Percentiles rank a stretch among this genome's conserved stretches.
Evolutionary conservation across 129 eudicot genomes (phyloP).

Genomic region (Flaveria ramosissima): DNA sequence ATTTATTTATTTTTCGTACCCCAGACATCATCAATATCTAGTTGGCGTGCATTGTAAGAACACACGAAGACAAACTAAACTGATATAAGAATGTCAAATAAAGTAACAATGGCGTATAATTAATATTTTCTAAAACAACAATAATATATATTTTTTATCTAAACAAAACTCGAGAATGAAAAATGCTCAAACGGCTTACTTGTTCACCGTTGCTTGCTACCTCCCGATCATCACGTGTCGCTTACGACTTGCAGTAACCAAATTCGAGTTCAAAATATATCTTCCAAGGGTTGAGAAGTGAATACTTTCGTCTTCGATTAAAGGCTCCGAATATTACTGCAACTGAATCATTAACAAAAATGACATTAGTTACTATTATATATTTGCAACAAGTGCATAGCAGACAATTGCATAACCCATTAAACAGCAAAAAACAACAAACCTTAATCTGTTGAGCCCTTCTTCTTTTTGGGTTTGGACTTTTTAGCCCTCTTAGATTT

Average conservation of each 20-base stretch:
- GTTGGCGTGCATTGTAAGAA: no score
- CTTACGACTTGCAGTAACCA: not conserved
- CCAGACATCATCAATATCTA: no score
- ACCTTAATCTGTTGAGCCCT: conserved; percentile 26
- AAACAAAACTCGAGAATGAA: not conserved
- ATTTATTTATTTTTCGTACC: no score
- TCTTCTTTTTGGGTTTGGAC: conserved; percentile 54
- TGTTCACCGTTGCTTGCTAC: not conserved
- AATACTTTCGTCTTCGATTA: no score
- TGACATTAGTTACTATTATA: no score
- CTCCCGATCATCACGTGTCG: not conserved
- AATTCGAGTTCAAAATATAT: not conserved
- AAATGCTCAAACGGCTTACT: not conserved
- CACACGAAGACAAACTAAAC: not conserved
- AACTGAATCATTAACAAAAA: not conserved
- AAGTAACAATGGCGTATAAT: not conserved
- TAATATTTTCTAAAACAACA: not conserved
- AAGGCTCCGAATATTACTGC: not conserved
- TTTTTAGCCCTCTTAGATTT: conserved; percentile 40
- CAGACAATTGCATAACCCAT: not conserved
- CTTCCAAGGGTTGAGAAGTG: not conserved
- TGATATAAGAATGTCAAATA: not conserved
- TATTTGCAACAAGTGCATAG: not conserved
- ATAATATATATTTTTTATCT: no score
- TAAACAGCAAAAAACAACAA: not conserved